Conservation (phyloP, 1,139 yeast species). For the Lodderomyces oxycetoniae region DNA sequence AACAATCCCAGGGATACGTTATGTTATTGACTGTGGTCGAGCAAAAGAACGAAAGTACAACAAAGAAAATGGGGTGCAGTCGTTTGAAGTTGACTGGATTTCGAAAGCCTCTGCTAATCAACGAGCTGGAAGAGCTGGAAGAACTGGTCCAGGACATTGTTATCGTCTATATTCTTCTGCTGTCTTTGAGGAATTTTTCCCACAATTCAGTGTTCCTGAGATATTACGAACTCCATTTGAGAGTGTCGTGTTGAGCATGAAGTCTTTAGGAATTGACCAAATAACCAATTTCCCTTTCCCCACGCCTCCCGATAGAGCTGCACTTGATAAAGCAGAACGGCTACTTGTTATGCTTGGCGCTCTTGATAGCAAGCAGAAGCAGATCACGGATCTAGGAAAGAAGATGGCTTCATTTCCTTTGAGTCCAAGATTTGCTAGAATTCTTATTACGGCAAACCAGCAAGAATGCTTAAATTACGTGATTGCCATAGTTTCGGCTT, state of each 20-base stretch:
- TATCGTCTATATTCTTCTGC: slow-evolving; percentile 94
- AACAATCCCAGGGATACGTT: slow-evolving; percentile 92
- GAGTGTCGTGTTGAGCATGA: slow-evolving; percentile 90
- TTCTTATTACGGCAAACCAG: slow-evolving; percentile 85
- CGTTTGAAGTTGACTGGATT: slow-evolving; percentile 88
- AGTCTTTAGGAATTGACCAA: slow-evolving; percentile 92
- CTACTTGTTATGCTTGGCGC: slow-evolving; percentile 78
- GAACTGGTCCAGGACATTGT: slow-evolving; percentile 99
- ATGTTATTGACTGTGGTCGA: slow-evolving; percentile 94
- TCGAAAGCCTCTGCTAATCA: slow-evolving; percentile 96
- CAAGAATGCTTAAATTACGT: slow-evolving; percentile 79
- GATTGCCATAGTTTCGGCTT: slow-evolving; percentile 84
- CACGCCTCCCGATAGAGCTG: slow-evolving; percentile 73
- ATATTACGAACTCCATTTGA: slow-evolving; percentile 94
- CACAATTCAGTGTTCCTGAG: slow-evolving; percentile 82
- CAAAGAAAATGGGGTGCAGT: slow-evolving; percentile 85
- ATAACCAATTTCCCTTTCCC: slow-evolving; percentile 94
- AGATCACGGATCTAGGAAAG: slow-evolving; percentile 72
- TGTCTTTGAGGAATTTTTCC: slow-evolving; percentile 80
- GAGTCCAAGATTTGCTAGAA: slow-evolving; percentile 89
- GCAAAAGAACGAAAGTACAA: slow-evolving; percentile 83
- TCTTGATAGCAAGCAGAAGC: slow-evolving; percentile 43
- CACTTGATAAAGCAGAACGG: slow-evolving; percentile 63
- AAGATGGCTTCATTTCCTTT: slow-evolving; percentile 90
- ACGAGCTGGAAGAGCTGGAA: slow-evolving; percentile 97